Evolutionary conservation across 306 rosid species (phyloP).

Genomic region (Purshia tridentata): DNA sequence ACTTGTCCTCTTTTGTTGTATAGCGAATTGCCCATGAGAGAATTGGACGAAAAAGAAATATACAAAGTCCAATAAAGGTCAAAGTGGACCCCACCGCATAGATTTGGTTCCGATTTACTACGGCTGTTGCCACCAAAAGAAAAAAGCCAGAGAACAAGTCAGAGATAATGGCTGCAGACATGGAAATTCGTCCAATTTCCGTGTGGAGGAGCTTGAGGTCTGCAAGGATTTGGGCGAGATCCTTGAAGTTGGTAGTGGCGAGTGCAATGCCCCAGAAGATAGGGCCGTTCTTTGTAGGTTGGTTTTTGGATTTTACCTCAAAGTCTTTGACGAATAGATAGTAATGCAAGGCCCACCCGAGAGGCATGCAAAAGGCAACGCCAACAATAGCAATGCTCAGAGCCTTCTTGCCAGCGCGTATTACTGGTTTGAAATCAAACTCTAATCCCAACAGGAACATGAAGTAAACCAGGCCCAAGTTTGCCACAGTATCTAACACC

Average conservation of each 20-base stretch:
- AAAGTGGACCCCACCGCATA: constrained; percentile 7
- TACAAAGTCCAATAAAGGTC: constrained; percentile 16
- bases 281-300: constrained; percentile 12
- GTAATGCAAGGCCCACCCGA: constrained; percentile 31
- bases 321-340: background rate
- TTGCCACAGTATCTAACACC: constrained; percentile 36
- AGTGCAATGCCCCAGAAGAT: constrained; percentile 42
- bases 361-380: constrained; percentile 25
- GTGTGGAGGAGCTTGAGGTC: constrained; percentile 42
- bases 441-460: constrained; percentile 45
- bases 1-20: constrained; percentile 3
- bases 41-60: constrained; percentile 34
- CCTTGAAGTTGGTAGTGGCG: constrained; percentile 45
- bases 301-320: background rate
- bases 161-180: constrained; percentile 37
- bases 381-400: constrained; percentile 34
- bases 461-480: constrained; percentile 38
- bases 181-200: constrained; percentile 35
- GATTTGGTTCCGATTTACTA: background rate
- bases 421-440: constrained; percentile 32
- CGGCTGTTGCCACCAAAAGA: constrained; percentile 22
- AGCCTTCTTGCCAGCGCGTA: constrained; percentile 34
- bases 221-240: constrained; percentile 37
- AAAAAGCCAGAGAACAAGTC: constrained; percentile 39
- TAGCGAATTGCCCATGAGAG: constrained; percentile 21